These are phyloP conservation scores for Eragrostis tef DNA, from an alignment of 202 grass and related monocot genomes.

Conservation along the genomic window DNA sequence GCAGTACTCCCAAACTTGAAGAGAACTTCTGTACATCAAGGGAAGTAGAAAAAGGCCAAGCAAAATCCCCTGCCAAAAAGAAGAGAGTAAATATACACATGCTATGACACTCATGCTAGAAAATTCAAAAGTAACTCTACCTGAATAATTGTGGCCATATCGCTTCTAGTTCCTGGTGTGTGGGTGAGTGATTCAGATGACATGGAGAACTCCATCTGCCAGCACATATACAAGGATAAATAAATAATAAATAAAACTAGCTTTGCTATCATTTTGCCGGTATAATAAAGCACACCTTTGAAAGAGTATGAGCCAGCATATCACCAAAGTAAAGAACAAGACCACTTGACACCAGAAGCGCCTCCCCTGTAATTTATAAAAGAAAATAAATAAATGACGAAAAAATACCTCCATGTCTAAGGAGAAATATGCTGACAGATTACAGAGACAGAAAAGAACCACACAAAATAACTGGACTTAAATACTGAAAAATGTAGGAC, in stretches of 20 bases:
- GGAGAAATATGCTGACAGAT: not conserved
- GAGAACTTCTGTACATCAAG: constrained; percentile 62
- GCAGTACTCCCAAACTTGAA: constrained; percentile 57
- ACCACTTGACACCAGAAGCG: constrained; percentile 80
- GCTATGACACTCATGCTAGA: constrained; percentile 28
- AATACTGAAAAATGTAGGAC: constrained; percentile 12
- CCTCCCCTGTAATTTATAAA: constrained; percentile 72
- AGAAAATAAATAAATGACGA: constrained; percentile 24
- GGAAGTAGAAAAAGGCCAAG: constrained; percentile 89
- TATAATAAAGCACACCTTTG: constrained; percentile 62
- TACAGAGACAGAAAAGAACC: constrained; percentile 27
- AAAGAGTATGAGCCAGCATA: constrained; percentile 70
- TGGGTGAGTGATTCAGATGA: constrained; percentile 55
- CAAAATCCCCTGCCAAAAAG: constrained; percentile 66
- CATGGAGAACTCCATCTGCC: constrained; percentile 60
- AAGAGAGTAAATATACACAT: constrained; percentile 24
- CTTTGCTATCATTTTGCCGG: constrained; percentile 4
- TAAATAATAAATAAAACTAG: constrained; percentile 27
- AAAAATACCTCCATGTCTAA: constrained; percentile 1
- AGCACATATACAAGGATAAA: constrained; percentile 42
- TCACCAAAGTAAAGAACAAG: constrained; percentile 88
- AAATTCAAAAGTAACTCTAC: constrained; percentile 49
- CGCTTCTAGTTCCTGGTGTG: constrained; percentile 58
- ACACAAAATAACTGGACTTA: constrained; percentile 14
- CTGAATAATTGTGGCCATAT: constrained; percentile 88